Percentiles rank a stretch among this genome's conserved stretches.
These are phyloP conservation scores for Apiospora rasikravindrae DNA, from an alignment of 2,329 filamentous ascomycete genomes.

Conservation along the genomic window DNA sequence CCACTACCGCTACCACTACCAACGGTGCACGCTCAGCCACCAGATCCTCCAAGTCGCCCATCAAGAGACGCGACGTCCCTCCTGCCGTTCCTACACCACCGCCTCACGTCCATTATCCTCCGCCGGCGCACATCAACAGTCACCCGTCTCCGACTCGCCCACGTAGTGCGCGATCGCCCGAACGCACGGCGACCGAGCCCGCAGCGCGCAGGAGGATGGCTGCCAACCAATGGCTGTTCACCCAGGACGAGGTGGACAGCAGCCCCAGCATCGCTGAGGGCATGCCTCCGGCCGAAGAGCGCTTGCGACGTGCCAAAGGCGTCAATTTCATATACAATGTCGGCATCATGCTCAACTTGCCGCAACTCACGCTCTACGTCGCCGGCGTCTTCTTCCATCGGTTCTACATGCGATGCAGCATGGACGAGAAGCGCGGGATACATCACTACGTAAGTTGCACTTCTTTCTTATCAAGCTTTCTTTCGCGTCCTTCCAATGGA, in stretches of 20 bases:
- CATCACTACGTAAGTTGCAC: constrained; percentile 80
- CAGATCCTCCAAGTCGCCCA: constrained; percentile 55
- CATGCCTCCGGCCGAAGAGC: constrained; percentile 76
- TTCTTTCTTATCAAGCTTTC: neutral
- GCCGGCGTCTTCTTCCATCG: constrained; percentile 95
- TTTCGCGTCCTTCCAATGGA: neutral
- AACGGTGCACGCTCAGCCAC: constrained; percentile 47
- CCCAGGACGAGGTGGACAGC: constrained; percentile 78
- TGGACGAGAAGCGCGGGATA: constrained; percentile 70
- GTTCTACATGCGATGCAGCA: constrained; percentile 89
- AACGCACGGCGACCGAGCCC: constrained; percentile 43
- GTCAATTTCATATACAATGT: constrained; percentile 97
- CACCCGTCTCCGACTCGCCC: constrained; percentile 42
- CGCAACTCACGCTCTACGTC: constrained; percentile 89
- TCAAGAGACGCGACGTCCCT: constrained; percentile 59
- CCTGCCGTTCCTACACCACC: constrained; percentile 68
- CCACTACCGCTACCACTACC: constrained; percentile 14
- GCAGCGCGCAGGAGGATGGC: constrained; percentile 35
- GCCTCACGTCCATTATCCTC: constrained; percentile 42
- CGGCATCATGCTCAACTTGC: constrained; percentile 88
- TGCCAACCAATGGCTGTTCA: constrained; percentile 84
- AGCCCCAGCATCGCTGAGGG: constrained; percentile 87
- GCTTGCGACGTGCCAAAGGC: constrained; percentile 82
- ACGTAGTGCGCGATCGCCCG: constrained; percentile 49
- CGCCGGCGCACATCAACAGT: neutral